Conservation (phyloP, 2,329 filamentous ascomycete species). For the Colletotrichum liriopes region DNA sequence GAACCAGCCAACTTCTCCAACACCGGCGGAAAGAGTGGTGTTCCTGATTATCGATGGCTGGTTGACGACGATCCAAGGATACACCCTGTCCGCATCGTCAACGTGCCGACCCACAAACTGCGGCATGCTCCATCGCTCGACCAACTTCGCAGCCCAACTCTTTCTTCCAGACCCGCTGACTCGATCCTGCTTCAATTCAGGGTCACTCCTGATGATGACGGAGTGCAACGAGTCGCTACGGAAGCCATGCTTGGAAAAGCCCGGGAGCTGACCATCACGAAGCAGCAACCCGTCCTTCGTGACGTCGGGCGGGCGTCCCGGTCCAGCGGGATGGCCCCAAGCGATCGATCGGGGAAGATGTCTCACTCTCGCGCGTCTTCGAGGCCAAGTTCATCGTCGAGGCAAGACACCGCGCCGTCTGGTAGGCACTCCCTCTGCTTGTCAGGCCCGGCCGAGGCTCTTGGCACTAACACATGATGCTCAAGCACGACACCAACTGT, state of each 20-base stretch:
- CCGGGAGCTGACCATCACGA: conserved; percentile 36
- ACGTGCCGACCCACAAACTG: conserved; percentile 34
- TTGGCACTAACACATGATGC: conserved; percentile 9
- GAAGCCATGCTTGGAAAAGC: conserved; percentile 31
- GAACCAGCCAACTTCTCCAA: conserved; percentile 15
- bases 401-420: conserved; percentile 1
- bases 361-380: conserved; percentile 21
- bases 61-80: conserved; percentile 34
- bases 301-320: conserved; percentile 29
- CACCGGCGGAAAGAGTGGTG: conserved; percentile 18
- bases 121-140: conserved; percentile 35
- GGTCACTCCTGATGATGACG: conserved; percentile 17
- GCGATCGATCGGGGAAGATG: conserved; percentile 21
- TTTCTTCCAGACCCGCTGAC: conserved; percentile 11
- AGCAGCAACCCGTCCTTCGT: conserved; percentile 33
- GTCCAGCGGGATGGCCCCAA: conserved; percentile 29
- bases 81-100: conserved; percentile 36
- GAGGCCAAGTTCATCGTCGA: neutral
- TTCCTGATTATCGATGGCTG: conserved; percentile 33
- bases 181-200: neutral
- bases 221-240: conserved; percentile 7
- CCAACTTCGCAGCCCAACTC: conserved; percentile 35
- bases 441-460: neutral
- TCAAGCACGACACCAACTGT: conserved; percentile 27
- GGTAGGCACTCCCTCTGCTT: conserved; percentile 15